These are phyloP conservation scores for Russula abietina DNA, from an alignment of 768 basidiomycete genomes.

Conservation along the genomic window DNA sequence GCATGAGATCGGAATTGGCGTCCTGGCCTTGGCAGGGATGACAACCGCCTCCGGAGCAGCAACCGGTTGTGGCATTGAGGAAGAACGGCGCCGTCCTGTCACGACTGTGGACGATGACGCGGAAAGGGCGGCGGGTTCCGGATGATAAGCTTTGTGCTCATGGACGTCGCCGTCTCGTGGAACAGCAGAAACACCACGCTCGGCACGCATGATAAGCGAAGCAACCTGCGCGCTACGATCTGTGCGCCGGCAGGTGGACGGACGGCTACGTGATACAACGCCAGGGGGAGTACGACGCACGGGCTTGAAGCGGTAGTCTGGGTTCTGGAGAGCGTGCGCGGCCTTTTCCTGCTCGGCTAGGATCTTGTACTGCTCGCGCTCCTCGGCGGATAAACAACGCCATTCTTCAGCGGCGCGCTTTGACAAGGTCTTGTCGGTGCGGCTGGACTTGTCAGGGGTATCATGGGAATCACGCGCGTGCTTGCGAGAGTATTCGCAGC, in stretches of 20 bases:
- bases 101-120: background rate
- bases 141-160: background rate
- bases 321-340: slow-evolving; percentile 52
- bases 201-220: slow-evolving; percentile 16
- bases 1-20: slow-evolving; percentile 16
- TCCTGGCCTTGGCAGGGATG: slow-evolving; percentile 1
- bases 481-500: slow-evolving; percentile 55
- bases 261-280: background rate
- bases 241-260: slow-evolving; percentile 4
- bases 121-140: background rate
- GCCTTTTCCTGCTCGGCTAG: slow-evolving; percentile 52
- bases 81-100: slow-evolving; percentile 20
- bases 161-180: background rate
- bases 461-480: slow-evolving; percentile 37
- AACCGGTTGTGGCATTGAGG: slow-evolving; percentile 23
- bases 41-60: background rate
- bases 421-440: slow-evolving; percentile 53
- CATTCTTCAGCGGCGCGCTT: slow-evolving; percentile 74
- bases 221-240: slow-evolving; percentile 19
- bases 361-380: slow-evolving; percentile 44
- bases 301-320: slow-evolving; percentile 60
- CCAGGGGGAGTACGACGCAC: slow-evolving; percentile 25
- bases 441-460: slow-evolving; percentile 11
- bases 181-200: slow-evolving; percentile 7
- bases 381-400: slow-evolving; percentile 47